Evolutionary conservation across 257 asterid species (phyloP).

Genomic region (Prunella vulgaris): DNA sequence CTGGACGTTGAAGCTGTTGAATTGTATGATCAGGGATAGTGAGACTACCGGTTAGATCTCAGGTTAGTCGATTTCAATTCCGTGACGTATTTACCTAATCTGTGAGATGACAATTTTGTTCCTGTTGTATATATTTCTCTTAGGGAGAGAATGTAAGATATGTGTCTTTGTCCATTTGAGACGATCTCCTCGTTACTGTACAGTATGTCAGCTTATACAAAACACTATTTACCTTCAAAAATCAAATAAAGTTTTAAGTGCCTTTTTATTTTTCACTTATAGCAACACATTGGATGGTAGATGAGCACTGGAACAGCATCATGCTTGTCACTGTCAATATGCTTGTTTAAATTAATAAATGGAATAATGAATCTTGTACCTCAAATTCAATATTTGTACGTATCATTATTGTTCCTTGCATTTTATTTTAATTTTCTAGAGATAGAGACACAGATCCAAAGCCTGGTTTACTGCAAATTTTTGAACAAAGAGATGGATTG

Average conservation of each 20-base stretch:
- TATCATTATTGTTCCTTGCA: not conserved
- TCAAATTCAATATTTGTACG: not conserved
- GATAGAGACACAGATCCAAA: no score
- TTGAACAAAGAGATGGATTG: no score
- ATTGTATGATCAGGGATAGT: not conserved
- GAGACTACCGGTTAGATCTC: not conserved
- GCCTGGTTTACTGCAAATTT: no score
- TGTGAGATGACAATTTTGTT: conserved; percentile 19
- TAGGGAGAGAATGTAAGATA: conserved; percentile 21
- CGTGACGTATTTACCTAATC: not conserved
- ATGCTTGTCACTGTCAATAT: not conserved
- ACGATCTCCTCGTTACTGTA: conserved; percentile 14
- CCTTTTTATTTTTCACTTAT: not conserved
- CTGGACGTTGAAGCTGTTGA: conserved; percentile 7
- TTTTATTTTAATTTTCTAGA: no score
- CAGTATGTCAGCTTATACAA: conserved; percentile 3
- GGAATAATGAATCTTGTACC: not conserved
- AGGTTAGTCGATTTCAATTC: conserved; percentile 12
- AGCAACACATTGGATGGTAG: no score
- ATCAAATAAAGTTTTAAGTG: not conserved
- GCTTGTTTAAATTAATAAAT: not conserved
- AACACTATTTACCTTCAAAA: not conserved
- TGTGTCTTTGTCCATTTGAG: conserved; percentile 9
- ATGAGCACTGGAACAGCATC: no score
- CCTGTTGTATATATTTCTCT: conserved; percentile 27